phyloP scores from a whole-genome alignment of 129 eudicot genomes.

The Pseudognaphalium luteoalbum region DNA sequence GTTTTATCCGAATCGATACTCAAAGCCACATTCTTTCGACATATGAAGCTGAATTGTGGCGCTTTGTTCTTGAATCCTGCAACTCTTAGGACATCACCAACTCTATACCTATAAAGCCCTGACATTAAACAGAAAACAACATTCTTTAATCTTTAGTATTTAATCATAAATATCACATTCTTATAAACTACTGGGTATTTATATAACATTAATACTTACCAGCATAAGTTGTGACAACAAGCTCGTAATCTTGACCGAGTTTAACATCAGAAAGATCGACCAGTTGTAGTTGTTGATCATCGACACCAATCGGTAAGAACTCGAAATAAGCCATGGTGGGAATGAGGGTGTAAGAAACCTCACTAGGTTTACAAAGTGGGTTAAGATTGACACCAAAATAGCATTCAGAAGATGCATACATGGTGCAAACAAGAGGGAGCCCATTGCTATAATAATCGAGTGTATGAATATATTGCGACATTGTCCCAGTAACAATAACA shows the following conservation, averaged over 20 bases:
- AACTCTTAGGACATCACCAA: slow-evolving; percentile 73
- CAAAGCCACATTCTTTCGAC: slow-evolving; percentile 70
- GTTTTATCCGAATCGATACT: slow-evolving; percentile 82
- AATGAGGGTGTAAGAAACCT: slow-evolving; percentile 73
- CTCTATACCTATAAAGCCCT: slow-evolving; percentile 81
- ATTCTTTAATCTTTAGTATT: not conserved
- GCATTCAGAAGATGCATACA: slow-evolving; percentile 87
- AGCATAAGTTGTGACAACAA: slow-evolving; percentile 84
- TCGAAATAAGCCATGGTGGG: slow-evolving; percentile 87
- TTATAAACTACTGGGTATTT: not conserved
- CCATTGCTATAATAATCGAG: slow-evolving; percentile 74
- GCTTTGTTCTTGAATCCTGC: slow-evolving; percentile 84
- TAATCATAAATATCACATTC: not conserved
- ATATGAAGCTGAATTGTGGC: slow-evolving; percentile 76
- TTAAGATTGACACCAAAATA: slow-evolving; percentile 75
- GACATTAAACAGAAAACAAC: slow-evolving; percentile 15
- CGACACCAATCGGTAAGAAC: slow-evolving; percentile 55
- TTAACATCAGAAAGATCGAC: slow-evolving; percentile 69
- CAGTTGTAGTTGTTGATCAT: slow-evolving; percentile 48
- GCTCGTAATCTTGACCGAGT: slow-evolving; percentile 75
- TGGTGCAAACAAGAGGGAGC: slow-evolving; percentile 81
- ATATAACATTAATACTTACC: slow-evolving; percentile 38
- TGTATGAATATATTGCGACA: slow-evolving; percentile 79
- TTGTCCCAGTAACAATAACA: slow-evolving; percentile 83
- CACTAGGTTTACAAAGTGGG: slow-evolving; percentile 80